These are phyloP conservation scores for Fusarium keratoplasticum DNA, from an alignment of 2,329 filamentous ascomycete genomes.

Conservation along the genomic window DNA sequence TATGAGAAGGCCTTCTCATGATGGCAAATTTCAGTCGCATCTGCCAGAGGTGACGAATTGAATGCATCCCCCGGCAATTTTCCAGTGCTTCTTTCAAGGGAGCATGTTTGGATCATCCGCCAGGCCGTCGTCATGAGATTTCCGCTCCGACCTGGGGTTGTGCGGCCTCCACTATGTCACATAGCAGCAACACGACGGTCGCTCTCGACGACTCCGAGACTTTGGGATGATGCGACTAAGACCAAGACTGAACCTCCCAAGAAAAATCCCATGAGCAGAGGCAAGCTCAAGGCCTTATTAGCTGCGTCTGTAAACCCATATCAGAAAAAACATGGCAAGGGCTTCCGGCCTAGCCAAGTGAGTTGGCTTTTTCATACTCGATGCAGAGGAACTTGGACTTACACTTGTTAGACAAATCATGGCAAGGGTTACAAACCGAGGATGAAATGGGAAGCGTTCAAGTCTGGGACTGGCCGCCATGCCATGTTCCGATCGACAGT, in stretches of 20 bases:
- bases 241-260: not conserved
- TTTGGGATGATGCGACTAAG: not conserved
- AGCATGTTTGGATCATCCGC: slow-evolving; percentile 31
- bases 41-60: not conserved
- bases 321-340: slow-evolving; percentile 5
- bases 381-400: not conserved
- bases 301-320: not conserved
- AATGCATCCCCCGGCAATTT: slow-evolving; percentile 6
- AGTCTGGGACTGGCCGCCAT: slow-evolving; percentile 45
- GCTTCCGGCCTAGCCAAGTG: slow-evolving; percentile 43
- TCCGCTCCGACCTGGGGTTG: slow-evolving; percentile 42
- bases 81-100: not conserved
- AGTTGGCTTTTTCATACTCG: slow-evolving; percentile 2
- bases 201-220: slow-evolving; percentile 41
- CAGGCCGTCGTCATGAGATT: slow-evolving; percentile 45
- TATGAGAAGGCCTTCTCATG: slow-evolving; percentile 21
- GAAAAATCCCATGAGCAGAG: not conserved
- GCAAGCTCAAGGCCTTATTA: not conserved
- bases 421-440: slow-evolving; percentile 51
- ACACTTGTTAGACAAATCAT: slow-evolving; percentile 43
- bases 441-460: slow-evolving; percentile 41
- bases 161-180: slow-evolving; percentile 36
- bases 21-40: slow-evolving; percentile 25
- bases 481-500: slow-evolving; percentile 50
- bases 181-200: slow-evolving; percentile 36